Base-by-base conservation (phyloP, 2,329 filamentous ascomycete species). In the Cladorrhinum sp. region DNA sequence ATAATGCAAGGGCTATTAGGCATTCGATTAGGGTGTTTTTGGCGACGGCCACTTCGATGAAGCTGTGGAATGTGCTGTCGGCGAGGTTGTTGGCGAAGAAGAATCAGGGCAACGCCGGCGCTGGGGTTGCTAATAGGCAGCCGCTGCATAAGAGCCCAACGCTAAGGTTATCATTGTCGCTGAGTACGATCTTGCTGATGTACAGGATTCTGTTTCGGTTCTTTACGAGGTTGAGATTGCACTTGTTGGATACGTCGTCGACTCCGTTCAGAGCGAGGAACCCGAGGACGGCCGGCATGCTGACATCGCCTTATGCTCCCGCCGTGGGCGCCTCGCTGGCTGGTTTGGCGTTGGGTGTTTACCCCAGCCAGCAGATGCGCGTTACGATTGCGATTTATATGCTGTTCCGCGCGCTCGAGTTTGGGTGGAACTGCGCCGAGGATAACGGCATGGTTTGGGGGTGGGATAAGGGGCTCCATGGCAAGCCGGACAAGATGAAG, bases 131-230 rank as follows among this genome's bases (percentile, higher is more conserved):
- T 59, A 73, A 81, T 67, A 84, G 82, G 67, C 76, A 81, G 48
- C 80, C 84, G 0, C 76, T 86, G 16, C 82, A 85, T 76, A 85
- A 82, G 64, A 91, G 88, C 0, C 81, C 87, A 0, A 89, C 90
- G 23, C 79, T 95, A 55, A 85, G 92, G 59, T 81, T 96, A 9
- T 94, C 92, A 0, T 79, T 93, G 8, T 95, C 92, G 0, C 82
- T 97, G 14, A 93, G 92, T 16, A 84, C 90, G 2, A 92, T 97
- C 65, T 82, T 98, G 20, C 85, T 98, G 49, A 85, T 96, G 63
- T 95, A 99, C 73, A 87, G 95, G 28, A 81, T 96, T 1, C 86
- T 98, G 24, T 92, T 94, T 76, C 91, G 94, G 62, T 96, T 98
- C 80, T 90, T 98, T 69, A 84, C 85, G 24, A 86, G 91, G 26